These are phyloP conservation scores for Sphagnum magellanicum DNA, from an alignment of 228 moss, liverwort and hornwort species.

Conservation along the genomic window DNA sequence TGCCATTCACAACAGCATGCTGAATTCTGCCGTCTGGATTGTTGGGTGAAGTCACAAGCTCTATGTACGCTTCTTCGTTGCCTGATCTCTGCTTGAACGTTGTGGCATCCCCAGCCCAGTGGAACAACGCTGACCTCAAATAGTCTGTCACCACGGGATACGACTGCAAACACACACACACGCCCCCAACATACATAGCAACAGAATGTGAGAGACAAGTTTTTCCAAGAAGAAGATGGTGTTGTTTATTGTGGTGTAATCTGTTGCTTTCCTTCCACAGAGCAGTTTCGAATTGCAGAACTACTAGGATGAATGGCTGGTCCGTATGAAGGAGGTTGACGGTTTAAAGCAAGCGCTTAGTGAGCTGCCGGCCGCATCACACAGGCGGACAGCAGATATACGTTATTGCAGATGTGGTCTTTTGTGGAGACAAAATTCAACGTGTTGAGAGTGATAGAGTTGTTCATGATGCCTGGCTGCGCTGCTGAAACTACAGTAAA, in stretches of 20 bases:
- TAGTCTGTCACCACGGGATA: constrained; percentile 74
- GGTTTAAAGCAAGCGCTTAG: background rate
- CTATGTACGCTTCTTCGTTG: constrained; percentile 58
- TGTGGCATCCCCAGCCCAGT: constrained; percentile 88
- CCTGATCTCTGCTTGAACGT: constrained; percentile 33
- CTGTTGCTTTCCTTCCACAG: no score
- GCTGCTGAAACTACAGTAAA: background rate
- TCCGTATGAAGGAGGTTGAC: no score
- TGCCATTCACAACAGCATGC: constrained; percentile 58
- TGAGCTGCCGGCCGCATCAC: no score
- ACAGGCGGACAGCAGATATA: no score
- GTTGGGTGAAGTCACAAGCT: constrained; percentile 85
- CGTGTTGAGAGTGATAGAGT: no score
- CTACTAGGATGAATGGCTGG: background rate
- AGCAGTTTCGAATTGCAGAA: no score
- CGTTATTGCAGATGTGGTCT: no score
- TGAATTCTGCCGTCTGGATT: constrained; percentile 87
- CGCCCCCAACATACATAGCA: background rate
- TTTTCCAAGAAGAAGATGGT: background rate
- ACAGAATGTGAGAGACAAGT: background rate
- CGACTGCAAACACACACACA: constrained; percentile 35
- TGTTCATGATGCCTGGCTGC: no score
- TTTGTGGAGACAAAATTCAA: no score
- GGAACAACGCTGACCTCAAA: constrained; percentile 65
- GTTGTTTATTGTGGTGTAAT: no score